Evolutionary conservation across 306 rosid genomes (phyloP).

Genomic region (Cajanus cajan): DNA sequence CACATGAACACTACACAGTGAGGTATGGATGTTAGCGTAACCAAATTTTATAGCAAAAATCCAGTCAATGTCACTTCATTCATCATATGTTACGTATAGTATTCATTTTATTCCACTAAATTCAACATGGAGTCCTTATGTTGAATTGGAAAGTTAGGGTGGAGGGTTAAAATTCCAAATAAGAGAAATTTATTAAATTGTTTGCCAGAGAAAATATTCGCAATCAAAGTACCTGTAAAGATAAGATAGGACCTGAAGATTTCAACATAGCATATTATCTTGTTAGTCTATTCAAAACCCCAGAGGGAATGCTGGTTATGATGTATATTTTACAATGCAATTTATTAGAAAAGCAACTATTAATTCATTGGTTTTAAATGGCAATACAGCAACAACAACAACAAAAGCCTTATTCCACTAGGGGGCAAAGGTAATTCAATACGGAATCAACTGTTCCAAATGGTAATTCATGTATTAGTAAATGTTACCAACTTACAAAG

Average conservation of each 20-base stretch:
- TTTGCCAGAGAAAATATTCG: not conserved
- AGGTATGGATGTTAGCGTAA: not conserved
- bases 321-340: not conserved
- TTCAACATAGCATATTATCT: not conserved
- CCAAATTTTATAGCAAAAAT: not conserved
- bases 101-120: not conserved
- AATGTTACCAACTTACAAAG: not conserved
- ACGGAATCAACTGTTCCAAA: not conserved
- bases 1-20: not conserved
- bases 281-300: not conserved
- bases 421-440: not conserved
- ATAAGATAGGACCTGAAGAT: not conserved
- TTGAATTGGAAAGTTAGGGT: not conserved
- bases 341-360: not conserved
- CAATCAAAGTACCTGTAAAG: not conserved
- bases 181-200: not conserved
- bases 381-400: not conserved
- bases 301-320: not conserved
- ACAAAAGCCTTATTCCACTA: not conserved
- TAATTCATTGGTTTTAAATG: not conserved
- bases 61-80: conserved; percentile 3
- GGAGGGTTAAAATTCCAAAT: not conserved
- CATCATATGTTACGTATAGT: not conserved
- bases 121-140: not conserved
- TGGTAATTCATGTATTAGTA: not conserved